Base-by-base conservation (phyloP, 805 yeast species). In the Metschnikowia sp. region DNA sequence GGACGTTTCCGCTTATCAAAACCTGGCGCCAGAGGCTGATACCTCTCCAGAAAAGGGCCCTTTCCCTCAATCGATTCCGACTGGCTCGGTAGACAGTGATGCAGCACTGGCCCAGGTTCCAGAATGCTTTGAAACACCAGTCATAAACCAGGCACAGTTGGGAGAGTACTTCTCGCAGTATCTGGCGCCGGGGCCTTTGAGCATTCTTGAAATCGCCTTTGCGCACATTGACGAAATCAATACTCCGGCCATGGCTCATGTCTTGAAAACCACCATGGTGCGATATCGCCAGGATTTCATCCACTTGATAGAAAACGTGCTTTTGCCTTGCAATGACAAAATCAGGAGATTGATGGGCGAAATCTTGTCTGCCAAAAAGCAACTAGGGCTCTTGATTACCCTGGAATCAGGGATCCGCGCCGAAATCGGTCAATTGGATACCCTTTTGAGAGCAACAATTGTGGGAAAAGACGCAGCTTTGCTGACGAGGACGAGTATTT, bases 391-490 rank as follows among this genome's bases (percentile, higher is more conserved):
- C 10, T 33, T 50, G 30, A 26, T 40, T 13, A 31, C 44, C n/a
- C 37, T 38, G 39, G 46, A 30, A 4, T 39, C 45, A 8, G 53
- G 43, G n/a, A 28, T 40, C 28, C 33, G 40, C 31, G 40, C 35
- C 4, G 53, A 50, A 30, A 34, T 43, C 8, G 38, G 6, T 32
- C 19, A 8, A 15, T 43, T 9, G 49, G 32, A 28, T 13, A 29
- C 10, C 3, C 2, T 4, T 34, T 36, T 32, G 33, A 39, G 45
- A 11, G 19, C 33, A 12, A 15, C 2, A 36, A 37, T 15, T 28
- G 46, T 15, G 33, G 26, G 22, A 12, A 10, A 22, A 4, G 26
- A 22, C 26, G 7, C 26, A 22, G 26, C 26, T 3, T 22, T 22
- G 5, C 26, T 22, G 26, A 22, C 26, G 26, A 22, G 26, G 7